phyloP scores from a whole-genome alignment of 495 filamentous ascomycete species.

The Penicillium antarcticum region DNA sequence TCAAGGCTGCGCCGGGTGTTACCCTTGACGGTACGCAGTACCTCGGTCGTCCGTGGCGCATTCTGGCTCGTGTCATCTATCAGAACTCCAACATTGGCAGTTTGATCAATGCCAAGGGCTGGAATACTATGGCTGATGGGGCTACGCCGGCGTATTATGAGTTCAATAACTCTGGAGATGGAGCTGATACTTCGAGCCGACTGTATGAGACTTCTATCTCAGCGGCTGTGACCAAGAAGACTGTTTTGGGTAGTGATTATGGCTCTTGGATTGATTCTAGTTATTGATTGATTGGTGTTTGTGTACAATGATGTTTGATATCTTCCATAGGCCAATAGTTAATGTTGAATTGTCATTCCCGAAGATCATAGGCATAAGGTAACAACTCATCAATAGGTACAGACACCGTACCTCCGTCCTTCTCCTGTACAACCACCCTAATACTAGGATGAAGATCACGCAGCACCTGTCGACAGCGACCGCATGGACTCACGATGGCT shows the following conservation, averaged over 20 bases:
- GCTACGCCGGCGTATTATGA: slow-evolving; percentile 52
- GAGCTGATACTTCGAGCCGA: slow-evolving; percentile 53
- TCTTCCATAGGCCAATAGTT: not conserved
- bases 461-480: slow-evolving; percentile 28
- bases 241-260: slow-evolving; percentile 52
- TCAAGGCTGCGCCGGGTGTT: slow-evolving; percentile 44
- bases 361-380: not conserved
- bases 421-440: slow-evolving; percentile 17
- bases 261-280: slow-evolving; percentile 34
- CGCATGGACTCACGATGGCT: slow-evolving; percentile 27
- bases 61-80: slow-evolving; percentile 62
- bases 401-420: slow-evolving; percentile 11
- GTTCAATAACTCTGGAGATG: slow-evolving; percentile 56
- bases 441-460: slow-evolving; percentile 26
- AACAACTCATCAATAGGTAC: not conserved
- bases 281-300: slow-evolving; percentile 2
- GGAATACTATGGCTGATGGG: slow-evolving; percentile 50
- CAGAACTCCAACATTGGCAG: slow-evolving; percentile 53
- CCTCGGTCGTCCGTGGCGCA: slow-evolving; percentile 65
- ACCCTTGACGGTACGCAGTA: slow-evolving; percentile 53
- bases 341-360: not conserved
- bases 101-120: slow-evolving; percentile 61
- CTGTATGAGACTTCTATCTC: slow-evolving; percentile 49
- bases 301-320: not conserved
- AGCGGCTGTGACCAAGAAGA: slow-evolving; percentile 43